phyloP scores from a whole-genome alignment of 768 basidiomycete species.

The Heimioporus sp. region DNA sequence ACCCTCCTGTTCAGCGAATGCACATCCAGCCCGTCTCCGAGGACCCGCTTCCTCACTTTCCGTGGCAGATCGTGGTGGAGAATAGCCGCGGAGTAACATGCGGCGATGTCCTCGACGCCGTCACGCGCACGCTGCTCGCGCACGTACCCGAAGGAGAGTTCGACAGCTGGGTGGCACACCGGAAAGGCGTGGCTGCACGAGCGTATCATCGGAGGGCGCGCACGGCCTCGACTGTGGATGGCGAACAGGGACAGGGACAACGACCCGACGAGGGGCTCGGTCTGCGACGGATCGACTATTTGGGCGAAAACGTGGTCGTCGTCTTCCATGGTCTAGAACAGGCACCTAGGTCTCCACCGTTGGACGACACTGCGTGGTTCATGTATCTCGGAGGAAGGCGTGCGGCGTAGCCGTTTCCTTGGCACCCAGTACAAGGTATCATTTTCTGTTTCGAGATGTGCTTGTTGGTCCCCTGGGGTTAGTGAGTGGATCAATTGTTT shows the following conservation, averaged over 20 bases:
- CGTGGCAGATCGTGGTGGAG: constrained; percentile 54
- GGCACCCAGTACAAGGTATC: too few relatives aligned
- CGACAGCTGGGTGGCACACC: constrained; percentile 18
- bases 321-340: constrained; percentile 52
- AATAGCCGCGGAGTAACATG: constrained; percentile 43
- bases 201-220: constrained; percentile 30
- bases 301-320: constrained; percentile 42
- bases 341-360: constrained; percentile 39
- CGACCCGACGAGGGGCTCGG: constrained; percentile 8
- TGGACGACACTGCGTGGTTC: constrained; percentile 34
- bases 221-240: constrained; percentile 15
- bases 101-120: constrained; percentile 48
- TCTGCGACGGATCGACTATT: constrained; percentile 42
- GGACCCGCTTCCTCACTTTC: constrained; percentile 45
- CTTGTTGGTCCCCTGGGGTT: too few relatives aligned
- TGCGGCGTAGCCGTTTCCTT: too few relatives aligned
- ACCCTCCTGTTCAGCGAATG: constrained; percentile 57
- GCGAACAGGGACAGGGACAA: too few relatives aligned
- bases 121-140: constrained; percentile 43
- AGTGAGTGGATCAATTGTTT: too few relatives aligned
- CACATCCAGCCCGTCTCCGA: constrained; percentile 53
- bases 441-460: too few relatives aligned
- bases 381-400: constrained; percentile 23
- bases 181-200: constrained; percentile 31
- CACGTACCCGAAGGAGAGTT: constrained; percentile 27